Conservation (phyloP, 768 basidiomycete species). For the Lactarius psammicola region DNA sequence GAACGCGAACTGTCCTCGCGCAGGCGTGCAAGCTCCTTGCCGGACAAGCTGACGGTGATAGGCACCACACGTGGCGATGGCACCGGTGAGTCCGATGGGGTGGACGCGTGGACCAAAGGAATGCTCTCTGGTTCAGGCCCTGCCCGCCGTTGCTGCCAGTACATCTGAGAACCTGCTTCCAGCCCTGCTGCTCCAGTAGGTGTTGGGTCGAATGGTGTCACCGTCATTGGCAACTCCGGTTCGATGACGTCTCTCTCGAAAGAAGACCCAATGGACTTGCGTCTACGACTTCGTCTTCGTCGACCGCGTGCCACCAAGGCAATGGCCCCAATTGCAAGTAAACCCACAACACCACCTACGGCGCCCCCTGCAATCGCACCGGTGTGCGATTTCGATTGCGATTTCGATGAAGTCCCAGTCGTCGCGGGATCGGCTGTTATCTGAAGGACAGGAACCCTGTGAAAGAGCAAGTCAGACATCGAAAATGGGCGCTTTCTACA, state of each 20-base stretch:
- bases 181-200: neutral
- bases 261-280: neutral
- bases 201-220: slow-evolving; percentile 9
- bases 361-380: slow-evolving; percentile 25
- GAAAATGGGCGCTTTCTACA: neutral
- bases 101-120: neutral
- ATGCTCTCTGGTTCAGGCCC: neutral
- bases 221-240: neutral
- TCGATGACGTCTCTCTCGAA: neutral
- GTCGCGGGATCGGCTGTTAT: neutral
- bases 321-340: neutral
- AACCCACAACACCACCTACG: slow-evolving; percentile 16
- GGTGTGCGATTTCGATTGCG: neutral
- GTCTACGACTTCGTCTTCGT: slow-evolving; percentile 9
- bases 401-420: neutral
- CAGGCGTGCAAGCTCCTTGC: slow-evolving; percentile 22
- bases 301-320: neutral
- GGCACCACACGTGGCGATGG: neutral
- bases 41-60: slow-evolving; percentile 3
- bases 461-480: neutral
- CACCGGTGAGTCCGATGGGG: neutral
- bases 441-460: neutral
- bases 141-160: neutral
- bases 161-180: neutral
- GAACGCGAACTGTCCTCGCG: neutral